Evolutionary conservation across 1,284 basidiomycete genomes (phyloP), one percentile per base, ranked within the genome.

Genomic region (Leccinum subspadiceum): DNA sequence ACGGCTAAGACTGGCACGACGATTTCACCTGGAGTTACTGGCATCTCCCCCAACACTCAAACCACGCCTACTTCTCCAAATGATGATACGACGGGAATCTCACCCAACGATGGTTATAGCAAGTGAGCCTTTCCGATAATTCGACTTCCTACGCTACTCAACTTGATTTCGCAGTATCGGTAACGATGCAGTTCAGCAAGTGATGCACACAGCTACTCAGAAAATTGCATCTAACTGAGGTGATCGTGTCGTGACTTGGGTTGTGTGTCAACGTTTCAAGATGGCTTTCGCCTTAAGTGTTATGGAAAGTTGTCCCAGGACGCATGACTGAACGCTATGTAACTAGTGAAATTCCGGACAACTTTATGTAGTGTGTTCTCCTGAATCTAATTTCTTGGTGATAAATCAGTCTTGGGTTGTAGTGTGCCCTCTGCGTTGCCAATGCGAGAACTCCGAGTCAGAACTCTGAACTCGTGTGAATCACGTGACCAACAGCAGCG

Each of bases 21-120:
- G 2, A 73, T 82, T 57, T 64, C 60, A 48, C 66, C 72, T n/a
- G 66, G 63, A 39, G 61, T 70, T 17, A 67, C 73, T 5, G 72
- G 74, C 9, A 62, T 63, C 31, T 71, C 76, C 29, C 71, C 76
- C 1, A 62, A 67, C 49, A 60, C 66, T 22, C 69, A 70, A 54
- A 73, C 73, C 22, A 82, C 75, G 7, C 64, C 67, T 5, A 65
- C 69, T 46, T 72, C 73, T 37, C 64, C 73, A 6, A 74, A 66
- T 31, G 62, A 57, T 64, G 35, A 75, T 75, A 68, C 71, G 24
- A 77, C 79, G 6, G 81, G 80, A 13, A 54, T 72, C 22, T 84
- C 85, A 3, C 87, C 87, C 29, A 84, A 87, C 62, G 86, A 89
- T 70, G 86, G 86, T 67, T 89, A 89, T 68, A 68, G 68, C 56